Evolutionary conservation across 495 filamentous ascomycete genomes (phyloP).

Genomic region (Daldinia grandis): DNA sequence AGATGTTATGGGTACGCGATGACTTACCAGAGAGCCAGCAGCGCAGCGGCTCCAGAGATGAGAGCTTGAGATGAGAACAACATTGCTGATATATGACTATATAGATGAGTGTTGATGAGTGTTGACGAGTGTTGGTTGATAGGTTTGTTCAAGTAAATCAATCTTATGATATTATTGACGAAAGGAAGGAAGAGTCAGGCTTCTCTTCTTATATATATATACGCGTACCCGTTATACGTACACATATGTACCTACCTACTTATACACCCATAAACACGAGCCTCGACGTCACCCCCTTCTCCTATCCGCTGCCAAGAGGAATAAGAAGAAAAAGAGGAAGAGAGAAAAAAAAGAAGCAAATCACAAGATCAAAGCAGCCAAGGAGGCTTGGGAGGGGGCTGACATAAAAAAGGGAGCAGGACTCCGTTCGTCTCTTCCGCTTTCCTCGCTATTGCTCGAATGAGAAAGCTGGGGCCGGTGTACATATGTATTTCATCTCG

Average conservation of each 20-base stretch:
- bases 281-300: not conserved
- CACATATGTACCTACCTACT: not conserved
- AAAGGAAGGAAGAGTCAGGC: not conserved
- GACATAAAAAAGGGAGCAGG: slow-evolving; percentile 2
- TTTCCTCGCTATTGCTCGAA: slow-evolving; percentile 18
- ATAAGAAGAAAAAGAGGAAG: not conserved
- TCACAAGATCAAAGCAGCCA: slow-evolving; percentile 4
- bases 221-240: no score
- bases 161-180: not conserved
- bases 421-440: not conserved
- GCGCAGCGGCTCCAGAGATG: slow-evolving; percentile 18
- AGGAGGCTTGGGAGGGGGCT: slow-evolving; percentile 4
- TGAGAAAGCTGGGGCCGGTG: slow-evolving; percentile 7
- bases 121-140: not conserved
- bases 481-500: not conserved
- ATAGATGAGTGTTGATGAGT: not conserved
- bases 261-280: not conserved
- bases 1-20: not conserved
- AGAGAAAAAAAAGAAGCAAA: not conserved
- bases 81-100: slow-evolving; percentile 7
- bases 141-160: not conserved
- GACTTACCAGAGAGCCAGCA: slow-evolving; percentile 33
- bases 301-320: not conserved
- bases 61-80: slow-evolving; percentile 24
- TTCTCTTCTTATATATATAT: slow-evolving; percentile 1